phyloP scores from a whole-genome alignment of 169 alveolate genomes.

The Babesia caballi region DNA sequence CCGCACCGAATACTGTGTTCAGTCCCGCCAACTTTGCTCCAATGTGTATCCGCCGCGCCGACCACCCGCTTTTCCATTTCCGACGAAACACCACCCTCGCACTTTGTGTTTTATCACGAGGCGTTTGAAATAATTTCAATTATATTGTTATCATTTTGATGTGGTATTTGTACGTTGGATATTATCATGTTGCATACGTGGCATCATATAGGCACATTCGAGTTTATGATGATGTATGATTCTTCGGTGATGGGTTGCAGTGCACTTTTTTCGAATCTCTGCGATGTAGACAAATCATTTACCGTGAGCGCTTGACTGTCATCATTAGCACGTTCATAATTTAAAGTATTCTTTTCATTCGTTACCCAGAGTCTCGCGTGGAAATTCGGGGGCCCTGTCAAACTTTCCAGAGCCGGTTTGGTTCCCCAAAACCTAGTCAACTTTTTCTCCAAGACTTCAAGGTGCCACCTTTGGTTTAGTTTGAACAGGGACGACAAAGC shows the following conservation, averaged over 20 bases:
- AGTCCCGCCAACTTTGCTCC: too few species aligned
- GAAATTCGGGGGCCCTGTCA: constrained; percentile 40
- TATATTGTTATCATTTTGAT: too few species aligned
- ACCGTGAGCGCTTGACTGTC: too few species aligned
- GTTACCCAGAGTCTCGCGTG: constrained; percentile 47
- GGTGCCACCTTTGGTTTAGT: constrained; percentile 24
- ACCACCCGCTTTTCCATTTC: too few species aligned
- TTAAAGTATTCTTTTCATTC: background rate
- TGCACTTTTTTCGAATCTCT: background rate
- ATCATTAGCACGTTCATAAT: background rate
- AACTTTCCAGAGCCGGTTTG: constrained; percentile 20
- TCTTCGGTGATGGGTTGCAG: constrained; percentile 31
- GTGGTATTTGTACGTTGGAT: too few species aligned
- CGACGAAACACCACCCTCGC: too few species aligned
- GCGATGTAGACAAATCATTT: too few species aligned
- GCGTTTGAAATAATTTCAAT: too few species aligned
- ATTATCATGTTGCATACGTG: too few species aligned
- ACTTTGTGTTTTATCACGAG: too few species aligned
- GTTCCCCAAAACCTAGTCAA: constrained; percentile 1
- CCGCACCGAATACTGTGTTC: too few species aligned
- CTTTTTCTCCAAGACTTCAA: constrained; percentile 36
- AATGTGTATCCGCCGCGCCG: background rate
- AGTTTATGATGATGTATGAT: constrained; percentile 39
- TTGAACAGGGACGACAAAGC: constrained; percentile 20
- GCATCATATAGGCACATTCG: constrained; percentile 37